Evolutionary conservation across 2,329 filamentous ascomycete genomes (phyloP).

Genomic region (Lecanicillium sp.): DNA sequence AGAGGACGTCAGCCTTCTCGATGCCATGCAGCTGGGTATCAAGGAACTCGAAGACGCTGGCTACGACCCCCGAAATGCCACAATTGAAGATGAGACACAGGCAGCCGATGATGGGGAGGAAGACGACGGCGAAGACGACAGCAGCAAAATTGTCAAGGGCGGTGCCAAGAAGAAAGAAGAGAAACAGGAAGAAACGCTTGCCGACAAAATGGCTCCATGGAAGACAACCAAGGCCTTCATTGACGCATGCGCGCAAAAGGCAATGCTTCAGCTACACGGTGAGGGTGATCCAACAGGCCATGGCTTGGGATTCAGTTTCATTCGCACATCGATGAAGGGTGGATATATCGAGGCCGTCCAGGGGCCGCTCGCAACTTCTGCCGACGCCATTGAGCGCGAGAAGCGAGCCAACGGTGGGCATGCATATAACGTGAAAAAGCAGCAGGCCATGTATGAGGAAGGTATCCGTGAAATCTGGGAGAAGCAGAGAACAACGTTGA

Average conservation of each 20-base stretch:
- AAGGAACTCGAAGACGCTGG: slow-evolving; percentile 89
- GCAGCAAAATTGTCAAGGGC: slow-evolving; percentile 32
- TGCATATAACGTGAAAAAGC: slow-evolving; percentile 93
- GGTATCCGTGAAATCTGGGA: slow-evolving; percentile 92
- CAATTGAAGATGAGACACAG: slow-evolving; percentile 58
- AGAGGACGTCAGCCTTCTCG: slow-evolving; percentile 88
- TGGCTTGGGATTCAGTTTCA: slow-evolving; percentile 92
- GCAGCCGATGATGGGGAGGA: slow-evolving; percentile 59
- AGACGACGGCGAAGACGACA: slow-evolving; percentile 41
- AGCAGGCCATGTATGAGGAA: slow-evolving; percentile 86
- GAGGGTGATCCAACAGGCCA: slow-evolving; percentile 92
- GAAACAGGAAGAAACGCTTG: slow-evolving; percentile 62
- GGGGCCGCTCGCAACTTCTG: slow-evolving; percentile 59
- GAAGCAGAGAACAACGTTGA: slow-evolving; percentile 72
- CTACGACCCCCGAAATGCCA: slow-evolving; percentile 61
- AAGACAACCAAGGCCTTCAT: slow-evolving; percentile 95
- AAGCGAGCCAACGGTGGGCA: slow-evolving; percentile 88
- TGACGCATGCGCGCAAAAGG: slow-evolving; percentile 87
- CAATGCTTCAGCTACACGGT: slow-evolving; percentile 92
- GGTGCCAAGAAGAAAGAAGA: slow-evolving; percentile 37
- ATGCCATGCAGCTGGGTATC: slow-evolving; percentile 93
- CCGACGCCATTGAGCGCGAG: slow-evolving; percentile 81
- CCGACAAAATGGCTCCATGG: slow-evolving; percentile 91
- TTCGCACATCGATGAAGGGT: slow-evolving; percentile 98
- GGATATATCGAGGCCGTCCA: slow-evolving; percentile 80